These are phyloP conservation scores for Yarrowia hollandica DNA, from an alignment of 805 yeast species.

Conservation along the genomic window DNA sequence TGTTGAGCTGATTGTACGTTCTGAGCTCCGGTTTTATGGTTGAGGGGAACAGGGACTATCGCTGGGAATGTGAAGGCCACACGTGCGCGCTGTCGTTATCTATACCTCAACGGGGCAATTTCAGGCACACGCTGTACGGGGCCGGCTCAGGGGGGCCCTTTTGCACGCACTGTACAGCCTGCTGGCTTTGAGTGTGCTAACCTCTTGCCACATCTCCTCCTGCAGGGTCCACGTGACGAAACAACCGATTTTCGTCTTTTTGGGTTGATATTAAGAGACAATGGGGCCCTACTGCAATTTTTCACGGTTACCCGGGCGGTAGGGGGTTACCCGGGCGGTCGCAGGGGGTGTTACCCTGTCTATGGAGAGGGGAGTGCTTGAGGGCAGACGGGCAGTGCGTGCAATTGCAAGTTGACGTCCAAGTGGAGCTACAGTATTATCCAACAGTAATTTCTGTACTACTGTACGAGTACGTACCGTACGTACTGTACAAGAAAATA, in stretches of 20 bases:
- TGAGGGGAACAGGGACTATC: neutral
- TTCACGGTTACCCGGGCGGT: slow-evolving; percentile 2
- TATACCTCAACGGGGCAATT: no score
- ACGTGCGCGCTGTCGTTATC: no score
- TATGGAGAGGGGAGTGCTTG: no score
- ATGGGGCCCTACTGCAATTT: neutral
- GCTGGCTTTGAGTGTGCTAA: neutral
- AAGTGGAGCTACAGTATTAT: no score
- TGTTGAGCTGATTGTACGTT: neutral
- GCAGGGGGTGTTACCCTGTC: no score
- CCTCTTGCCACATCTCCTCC: neutral
- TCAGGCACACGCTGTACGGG: no score
- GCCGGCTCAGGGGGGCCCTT: neutral
- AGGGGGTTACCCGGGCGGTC: neutral
- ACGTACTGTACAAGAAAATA: no score
- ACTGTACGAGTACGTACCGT: no score
- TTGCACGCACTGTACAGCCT: neutral
- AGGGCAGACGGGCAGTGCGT: no score
- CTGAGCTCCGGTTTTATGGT: slow-evolving; percentile 2
- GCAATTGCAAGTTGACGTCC: no score
- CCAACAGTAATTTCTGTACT: no score
- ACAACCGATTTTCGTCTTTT: neutral
- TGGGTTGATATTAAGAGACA: slow-evolving; percentile 5
- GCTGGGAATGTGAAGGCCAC: no score
- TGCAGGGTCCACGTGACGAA: slow-evolving; percentile 25